Base-by-base conservation (phyloP, 805 yeast genomes). In the Lachancea meyersii region DNA sequence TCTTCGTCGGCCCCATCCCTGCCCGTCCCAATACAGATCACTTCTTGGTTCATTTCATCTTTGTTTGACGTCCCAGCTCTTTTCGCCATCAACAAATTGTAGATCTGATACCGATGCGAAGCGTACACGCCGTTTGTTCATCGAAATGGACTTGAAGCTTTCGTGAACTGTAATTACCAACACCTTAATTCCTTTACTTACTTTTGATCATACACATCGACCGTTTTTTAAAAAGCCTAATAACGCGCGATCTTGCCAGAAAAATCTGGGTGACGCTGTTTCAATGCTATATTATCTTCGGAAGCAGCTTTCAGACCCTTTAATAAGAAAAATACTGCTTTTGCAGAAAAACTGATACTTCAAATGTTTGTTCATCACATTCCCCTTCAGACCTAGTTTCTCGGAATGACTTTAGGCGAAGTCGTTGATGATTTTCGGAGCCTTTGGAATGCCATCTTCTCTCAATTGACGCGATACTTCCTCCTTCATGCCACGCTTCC, bases 401-500 rank as follows among this genome's bases (percentile, higher is more conserved):
- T 4, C 8, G 18, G 32, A 14, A 4, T 32, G 7, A 22, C 13
- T 6, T 26, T 26, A 26, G 10, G n/a, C 31, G 14, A 46, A 42
- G 24, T 46, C 48, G 27, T 37, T 46, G 26, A 37, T 31, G 30
- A 42, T 35, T 21, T 26, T 36, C 17, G 48, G 48, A 4, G 35
- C 36, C 35, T 42, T 41, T 9, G 64, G 62, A 16, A 61, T 56
- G 2, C 61, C 63, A 26, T 58, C 64, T 17, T 45, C 46, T 30
- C 51, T 49, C 35, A 60, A 31, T 40, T 58, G 63, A 14, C 44
- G 49, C 4, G 44, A 40, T 3, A 53, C 56, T 35, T 54, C 67
- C 8, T 52, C 53, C 35, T 54, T 52, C 34, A 63, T 40, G 5
- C 65, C 68, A 33, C 57, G 51, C 14, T 55, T 49, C 93, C 94